These are phyloP conservation scores for Penicillium macrosclerotiorum DNA, from an alignment of 495 filamentous ascomycete genomes.

Conservation along the genomic window DNA sequence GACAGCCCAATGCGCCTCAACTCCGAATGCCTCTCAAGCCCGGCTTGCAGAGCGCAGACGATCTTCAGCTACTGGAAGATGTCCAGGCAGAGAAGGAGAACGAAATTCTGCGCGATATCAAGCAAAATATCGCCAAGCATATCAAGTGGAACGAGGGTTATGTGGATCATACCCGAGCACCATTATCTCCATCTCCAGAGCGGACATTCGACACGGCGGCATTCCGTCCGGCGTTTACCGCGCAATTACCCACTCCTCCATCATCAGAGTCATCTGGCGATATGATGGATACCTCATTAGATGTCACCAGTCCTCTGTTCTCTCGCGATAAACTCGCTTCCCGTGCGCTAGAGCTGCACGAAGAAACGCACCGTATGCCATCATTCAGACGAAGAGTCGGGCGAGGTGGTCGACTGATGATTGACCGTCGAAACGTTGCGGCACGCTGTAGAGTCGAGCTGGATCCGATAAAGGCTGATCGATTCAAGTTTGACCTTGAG, in stretches of 20 bases:
- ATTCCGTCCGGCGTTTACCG: slow-evolving; percentile 76
- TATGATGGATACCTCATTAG: slow-evolving; percentile 46
- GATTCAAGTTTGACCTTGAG: slow-evolving; percentile 77
- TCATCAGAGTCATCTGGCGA: slow-evolving; percentile 70
- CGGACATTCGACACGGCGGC: slow-evolving; percentile 53
- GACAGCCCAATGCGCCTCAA: slow-evolving; percentile 55
- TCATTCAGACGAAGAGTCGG: slow-evolving; percentile 70
- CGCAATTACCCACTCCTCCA: slow-evolving; percentile 84
- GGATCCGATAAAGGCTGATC: slow-evolving; percentile 58
- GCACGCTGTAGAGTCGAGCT: slow-evolving; percentile 51
- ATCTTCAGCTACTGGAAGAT: slow-evolving; percentile 74
- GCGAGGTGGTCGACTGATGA: slow-evolving; percentile 74
- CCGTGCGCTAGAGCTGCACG: slow-evolving; percentile 44
- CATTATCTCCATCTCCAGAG: slow-evolving; percentile 68
- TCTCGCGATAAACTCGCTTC: slow-evolving; percentile 50
- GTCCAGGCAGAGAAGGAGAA: slow-evolving; percentile 79
- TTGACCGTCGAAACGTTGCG: slow-evolving; percentile 65
- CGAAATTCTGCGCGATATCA: slow-evolving; percentile 71
- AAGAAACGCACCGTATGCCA: slow-evolving; percentile 48
- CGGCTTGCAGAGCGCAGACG: slow-evolving; percentile 63
- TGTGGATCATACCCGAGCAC: slow-evolving; percentile 78
- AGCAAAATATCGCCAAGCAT: slow-evolving; percentile 77
- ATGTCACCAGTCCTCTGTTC: slow-evolving; percentile 39
- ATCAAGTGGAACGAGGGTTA: slow-evolving; percentile 82
- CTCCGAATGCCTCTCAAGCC: slow-evolving; percentile 68